Base-by-base conservation (phyloP, 176 grass and related monocot species). In the Ananas comosus region DNA sequence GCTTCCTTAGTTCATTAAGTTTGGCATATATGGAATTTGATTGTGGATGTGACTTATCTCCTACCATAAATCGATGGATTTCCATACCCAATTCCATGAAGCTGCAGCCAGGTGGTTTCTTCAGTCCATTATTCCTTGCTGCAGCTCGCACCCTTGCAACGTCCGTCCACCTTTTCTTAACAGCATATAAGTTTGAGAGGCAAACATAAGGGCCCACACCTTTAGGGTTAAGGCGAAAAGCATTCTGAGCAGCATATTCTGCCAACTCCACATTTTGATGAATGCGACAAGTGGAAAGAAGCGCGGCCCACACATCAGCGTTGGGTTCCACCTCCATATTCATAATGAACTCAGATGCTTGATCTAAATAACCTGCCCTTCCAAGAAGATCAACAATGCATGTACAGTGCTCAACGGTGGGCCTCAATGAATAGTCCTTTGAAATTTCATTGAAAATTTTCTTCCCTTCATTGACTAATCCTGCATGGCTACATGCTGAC, bases 401-500 rank as follows among this genome's bases (percentile, higher is more conserved):
- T 4, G 80, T 65, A 25, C 77, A 87, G 48, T 83, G 80, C 49
- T 83, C 77, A 58, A 58, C 8, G 3, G 58, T 52, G 10, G 85
- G 85, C 19, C 63, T 68, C 8, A 91, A 11, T 1, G 49, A 48
- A 54, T 85, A 72, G 11, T 33, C 24, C 18, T 0, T 58, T 10
- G 79, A 80, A 84, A 88, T 87, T 52, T 18, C 75, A 42, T 85
- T 47, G 1, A 91, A 65, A 76, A 85, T 82, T 18, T 48, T 71
- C 63, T 80, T 91, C 52, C 79, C 88, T 73, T 91, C 76, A 47
- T 64, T 50, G 25, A 91, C 79, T 21, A 91, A 51, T 47, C 81
- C 72, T 1, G 85, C 72, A 54, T 91, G 85, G 61, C 82, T 85
- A 18, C 88, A 91, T 67, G 88, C 73, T 49, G 79, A 85, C 59